These are phyloP conservation scores for Wallacemonas sp. DNA, from an alignment of 208 protist genomes.

Conservation along the genomic window DNA sequence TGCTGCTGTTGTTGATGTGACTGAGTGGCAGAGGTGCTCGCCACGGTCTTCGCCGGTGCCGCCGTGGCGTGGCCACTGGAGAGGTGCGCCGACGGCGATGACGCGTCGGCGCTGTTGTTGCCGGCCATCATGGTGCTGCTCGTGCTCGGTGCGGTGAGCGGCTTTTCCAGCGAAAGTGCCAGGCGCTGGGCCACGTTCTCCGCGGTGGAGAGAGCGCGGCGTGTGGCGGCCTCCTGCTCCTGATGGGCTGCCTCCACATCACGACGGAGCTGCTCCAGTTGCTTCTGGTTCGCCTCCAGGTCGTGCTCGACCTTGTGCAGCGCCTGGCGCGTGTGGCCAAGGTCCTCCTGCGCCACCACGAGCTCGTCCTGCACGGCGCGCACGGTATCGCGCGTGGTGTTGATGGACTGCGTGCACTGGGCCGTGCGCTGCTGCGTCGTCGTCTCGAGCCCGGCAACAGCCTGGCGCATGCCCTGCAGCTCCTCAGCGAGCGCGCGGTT, in stretches of 20 bases:
- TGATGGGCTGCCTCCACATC: background rate
- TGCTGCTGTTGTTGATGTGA: no score
- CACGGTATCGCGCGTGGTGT: background rate
- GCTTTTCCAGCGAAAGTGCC: background rate
- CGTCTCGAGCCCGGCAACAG: constrained; percentile 15
- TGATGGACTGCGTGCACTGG: constrained; percentile 2
- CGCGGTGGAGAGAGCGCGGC: background rate
- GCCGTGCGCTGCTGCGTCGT: background rate
- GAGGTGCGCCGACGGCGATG: constrained; percentile 25
- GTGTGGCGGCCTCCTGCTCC: background rate
- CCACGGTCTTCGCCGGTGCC: background rate
- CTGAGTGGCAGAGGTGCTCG: no score
- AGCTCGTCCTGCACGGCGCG: constrained; percentile 21
- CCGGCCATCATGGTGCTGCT: constrained; percentile 29
- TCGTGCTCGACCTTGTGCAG: constrained; percentile 2
- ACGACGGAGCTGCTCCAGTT: constrained; percentile 9
- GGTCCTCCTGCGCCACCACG: constrained; percentile 22
- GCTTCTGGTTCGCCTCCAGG: constrained; percentile 17
- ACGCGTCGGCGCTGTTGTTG: constrained; percentile 15
- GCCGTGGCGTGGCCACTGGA: background rate
- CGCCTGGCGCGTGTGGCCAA: constrained; percentile 26
- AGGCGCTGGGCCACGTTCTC: background rate
- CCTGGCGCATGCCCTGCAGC: constrained; percentile 4
- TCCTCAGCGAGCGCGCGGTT: background rate
- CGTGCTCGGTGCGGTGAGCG: constrained; percentile 16